Evolutionary conservation across 345 rosid genomes (phyloP).

Genomic region (Citrus trifoliata): DNA sequence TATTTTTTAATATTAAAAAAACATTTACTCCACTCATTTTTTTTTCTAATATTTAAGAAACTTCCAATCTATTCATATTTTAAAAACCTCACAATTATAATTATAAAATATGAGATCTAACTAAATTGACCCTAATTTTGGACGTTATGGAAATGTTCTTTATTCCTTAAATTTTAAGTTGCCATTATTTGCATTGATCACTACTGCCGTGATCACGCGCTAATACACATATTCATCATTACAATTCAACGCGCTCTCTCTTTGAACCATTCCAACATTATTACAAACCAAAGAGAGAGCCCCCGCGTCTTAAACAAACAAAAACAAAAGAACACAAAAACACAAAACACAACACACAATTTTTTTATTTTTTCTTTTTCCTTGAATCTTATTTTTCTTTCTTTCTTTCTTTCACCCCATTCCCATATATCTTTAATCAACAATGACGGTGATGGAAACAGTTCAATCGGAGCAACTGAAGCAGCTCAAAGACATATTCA

Average conservation of each 20-base stretch:
- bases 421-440: neutral
- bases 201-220: neutral
- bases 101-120: too few relatives aligned
- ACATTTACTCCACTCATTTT: rapidly evolving
- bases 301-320: constrained; percentile 14
- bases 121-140: too few relatives aligned
- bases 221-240: neutral
- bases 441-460: constrained; percentile 21
- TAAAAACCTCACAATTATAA: too few relatives aligned
- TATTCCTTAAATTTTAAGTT: too few relatives aligned
- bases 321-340: too few relatives aligned
- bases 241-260: constrained; percentile 13
- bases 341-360: too few relatives aligned
- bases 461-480: constrained; percentile 52
- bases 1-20: rapidly evolving
- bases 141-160: too few relatives aligned
- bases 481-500: constrained; percentile 79
- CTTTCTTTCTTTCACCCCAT: neutral
- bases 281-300: neutral
- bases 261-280: constrained; percentile 16
- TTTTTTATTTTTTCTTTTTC: neutral
- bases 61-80: rapidly evolving
- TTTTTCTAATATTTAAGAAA: too few relatives aligned
- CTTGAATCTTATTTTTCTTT: neutral
- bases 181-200: neutral